A percentile compares a stretch with the other conserved stretches of the same genome.
Evolutionary conservation across 768 basidiomycete species (phyloP).

Genomic region (Lactifluus pinguis): DNA sequence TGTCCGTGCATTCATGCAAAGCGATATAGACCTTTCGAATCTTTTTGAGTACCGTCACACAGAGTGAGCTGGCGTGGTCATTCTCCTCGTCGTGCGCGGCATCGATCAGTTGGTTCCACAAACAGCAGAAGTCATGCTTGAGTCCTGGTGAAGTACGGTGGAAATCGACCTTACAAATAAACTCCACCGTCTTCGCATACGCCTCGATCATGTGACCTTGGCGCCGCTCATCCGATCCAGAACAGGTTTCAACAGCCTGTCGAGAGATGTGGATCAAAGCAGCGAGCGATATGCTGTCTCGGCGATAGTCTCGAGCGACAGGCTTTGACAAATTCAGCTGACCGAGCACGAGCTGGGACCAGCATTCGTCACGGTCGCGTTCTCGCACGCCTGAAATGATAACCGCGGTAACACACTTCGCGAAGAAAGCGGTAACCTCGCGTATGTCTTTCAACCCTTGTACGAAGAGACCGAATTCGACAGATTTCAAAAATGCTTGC

Average conservation of each 20-base stretch:
- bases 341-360: not conserved
- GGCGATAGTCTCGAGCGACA: not conserved
- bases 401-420: not conserved
- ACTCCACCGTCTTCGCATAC: not conserved
- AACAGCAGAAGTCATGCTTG: not conserved
- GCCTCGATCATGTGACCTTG: not conserved
- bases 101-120: constrained; percentile 2
- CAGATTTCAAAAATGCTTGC: not conserved
- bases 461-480: constrained; percentile 2
- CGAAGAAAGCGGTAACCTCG: not conserved
- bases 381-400: not conserved
- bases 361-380: not conserved
- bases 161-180: not conserved
- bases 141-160: not conserved
- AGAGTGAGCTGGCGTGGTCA: not conserved
- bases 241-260: not conserved
- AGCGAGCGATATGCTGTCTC: constrained; percentile 1
- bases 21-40: not conserved
- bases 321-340: not conserved
- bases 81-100: not conserved
- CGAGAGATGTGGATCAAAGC: not conserved
- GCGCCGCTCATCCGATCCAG: not conserved
- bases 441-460: not conserved
- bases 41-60: not conserved
- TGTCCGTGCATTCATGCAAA: not conserved